A percentile compares a stretch with the other conserved stretches of the same genome.
These are phyloP conservation scores for Oryza glumipatula DNA, from an alignment of 176 grass and related monocot genomes.

Conservation along the genomic window DNA sequence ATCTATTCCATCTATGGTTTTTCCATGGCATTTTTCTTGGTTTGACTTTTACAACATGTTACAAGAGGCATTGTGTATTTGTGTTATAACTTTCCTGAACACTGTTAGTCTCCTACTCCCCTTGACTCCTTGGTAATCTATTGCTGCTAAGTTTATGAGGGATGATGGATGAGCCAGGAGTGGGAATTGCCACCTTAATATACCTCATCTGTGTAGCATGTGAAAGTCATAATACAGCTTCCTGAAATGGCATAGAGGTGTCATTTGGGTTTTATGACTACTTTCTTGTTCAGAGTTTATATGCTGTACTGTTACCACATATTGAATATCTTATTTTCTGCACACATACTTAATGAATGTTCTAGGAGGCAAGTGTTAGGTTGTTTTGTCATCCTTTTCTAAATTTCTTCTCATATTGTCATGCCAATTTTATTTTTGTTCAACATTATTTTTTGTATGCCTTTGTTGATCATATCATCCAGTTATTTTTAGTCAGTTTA, in stretches of 20 bases:
- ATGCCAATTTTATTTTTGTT: neutral
- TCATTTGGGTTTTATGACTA: conserved; percentile 21
- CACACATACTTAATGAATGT: neutral
- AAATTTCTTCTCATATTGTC: neutral
- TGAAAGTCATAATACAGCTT: neutral
- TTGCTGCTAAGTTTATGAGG: conserved; percentile 23
- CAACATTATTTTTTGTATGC: neutral
- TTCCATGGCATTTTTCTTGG: neutral
- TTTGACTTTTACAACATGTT: neutral
- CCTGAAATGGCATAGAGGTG: neutral
- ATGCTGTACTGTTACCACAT: neutral
- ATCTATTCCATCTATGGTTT: neutral
- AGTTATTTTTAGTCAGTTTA: neutral
- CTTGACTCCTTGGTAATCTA: neutral
- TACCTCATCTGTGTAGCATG: neutral
- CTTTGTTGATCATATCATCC: neutral
- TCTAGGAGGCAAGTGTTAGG: neutral
- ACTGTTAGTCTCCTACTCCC: neutral
- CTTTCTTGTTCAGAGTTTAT: neutral
- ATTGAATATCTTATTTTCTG: conserved; percentile 9
- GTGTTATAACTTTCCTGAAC: neutral
- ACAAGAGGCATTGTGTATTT: too few relatives aligned
- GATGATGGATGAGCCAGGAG: neutral
- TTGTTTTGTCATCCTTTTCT: conserved; percentile 11
- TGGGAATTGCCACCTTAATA: neutral